A percentile compares a stretch with the other conserved stretches of the same genome.
Evolutionary conservation across 148 eudicot species (phyloP).

Genomic region (Chenopodium suecicum): DNA sequence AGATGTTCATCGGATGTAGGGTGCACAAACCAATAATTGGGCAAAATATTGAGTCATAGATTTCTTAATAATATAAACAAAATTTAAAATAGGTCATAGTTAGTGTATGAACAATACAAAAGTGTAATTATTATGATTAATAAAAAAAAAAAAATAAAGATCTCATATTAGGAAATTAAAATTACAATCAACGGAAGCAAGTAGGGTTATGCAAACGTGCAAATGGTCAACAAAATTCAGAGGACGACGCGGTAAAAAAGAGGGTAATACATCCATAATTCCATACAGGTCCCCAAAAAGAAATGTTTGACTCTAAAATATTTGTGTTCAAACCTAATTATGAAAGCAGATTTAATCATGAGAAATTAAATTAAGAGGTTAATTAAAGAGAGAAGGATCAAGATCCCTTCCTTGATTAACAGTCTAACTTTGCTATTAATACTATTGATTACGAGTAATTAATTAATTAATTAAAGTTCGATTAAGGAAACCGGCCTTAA

Average conservation of each 20-base stretch:
- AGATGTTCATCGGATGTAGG: too few relatives aligned
- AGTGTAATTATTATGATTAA: too few relatives aligned
- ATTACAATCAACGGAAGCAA: background rate
- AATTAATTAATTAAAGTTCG: too few relatives aligned
- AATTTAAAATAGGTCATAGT: too few relatives aligned
- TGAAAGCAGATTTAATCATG: constrained; percentile 19
- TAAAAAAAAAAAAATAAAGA: too few relatives aligned
- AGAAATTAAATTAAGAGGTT: background rate
- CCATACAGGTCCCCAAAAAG: constrained; percentile 17
- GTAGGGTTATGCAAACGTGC: constrained; percentile 19
- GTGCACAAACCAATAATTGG: too few relatives aligned
- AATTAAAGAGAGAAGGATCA: background rate
- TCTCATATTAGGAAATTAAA: background rate
- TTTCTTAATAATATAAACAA: too few relatives aligned
- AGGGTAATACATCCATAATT: background rate
- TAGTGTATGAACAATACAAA: too few relatives aligned
- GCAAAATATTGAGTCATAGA: too few relatives aligned
- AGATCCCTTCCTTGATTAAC: background rate
- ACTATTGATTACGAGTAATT: background rate
- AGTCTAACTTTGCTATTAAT: background rate
- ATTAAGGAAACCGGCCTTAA: background rate
- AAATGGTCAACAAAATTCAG: constrained; percentile 31
- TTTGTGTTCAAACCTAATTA: constrained; percentile 39
- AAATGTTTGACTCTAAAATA: constrained; percentile 29
- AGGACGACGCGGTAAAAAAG: constrained; percentile 19